These are phyloP conservation scores for Fusarium concolor DNA, from an alignment of 2,329 filamentous ascomycete species.

Conservation along the genomic window DNA sequence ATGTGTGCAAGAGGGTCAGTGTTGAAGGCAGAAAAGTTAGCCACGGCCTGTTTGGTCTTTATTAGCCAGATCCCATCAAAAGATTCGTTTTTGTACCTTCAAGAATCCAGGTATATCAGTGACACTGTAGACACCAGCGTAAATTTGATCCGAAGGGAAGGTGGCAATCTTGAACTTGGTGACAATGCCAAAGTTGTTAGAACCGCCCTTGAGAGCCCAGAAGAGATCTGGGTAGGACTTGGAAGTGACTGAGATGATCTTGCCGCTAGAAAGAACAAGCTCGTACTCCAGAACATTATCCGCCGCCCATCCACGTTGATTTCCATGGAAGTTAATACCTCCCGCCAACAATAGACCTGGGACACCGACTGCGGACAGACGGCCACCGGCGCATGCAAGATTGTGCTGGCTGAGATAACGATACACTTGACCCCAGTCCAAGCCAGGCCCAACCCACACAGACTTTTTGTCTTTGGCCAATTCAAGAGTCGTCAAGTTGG, in stretches of 20 bases:
- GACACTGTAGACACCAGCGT: conserved; percentile 29
- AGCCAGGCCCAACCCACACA: conserved; percentile 31
- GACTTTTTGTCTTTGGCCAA: conserved; percentile 19
- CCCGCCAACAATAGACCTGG: conserved; percentile 31
- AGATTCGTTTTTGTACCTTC: background rate
- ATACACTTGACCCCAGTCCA: conserved; percentile 39
- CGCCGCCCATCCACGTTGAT: conserved; percentile 45
- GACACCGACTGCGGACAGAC: conserved; percentile 34
- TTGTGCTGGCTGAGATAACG: conserved; percentile 7
- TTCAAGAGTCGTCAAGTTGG: conserved; percentile 22
- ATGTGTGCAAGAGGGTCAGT: conserved; percentile 32
- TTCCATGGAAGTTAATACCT: conserved; percentile 39
- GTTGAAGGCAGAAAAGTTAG: conserved; percentile 32
- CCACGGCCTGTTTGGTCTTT: conserved; percentile 4
- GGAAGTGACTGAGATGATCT: conserved; percentile 53
- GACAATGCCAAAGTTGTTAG: conserved; percentile 53
- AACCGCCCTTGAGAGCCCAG: conserved; percentile 53
- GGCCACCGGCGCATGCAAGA: conserved; percentile 31
- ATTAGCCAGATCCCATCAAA: background rate
- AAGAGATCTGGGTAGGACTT: conserved; percentile 51
- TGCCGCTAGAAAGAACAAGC: conserved; percentile 57
- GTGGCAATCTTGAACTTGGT: conserved; percentile 48
- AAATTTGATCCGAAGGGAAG: conserved; percentile 33
- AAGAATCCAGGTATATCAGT: conserved; percentile 17
- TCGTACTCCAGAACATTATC: conserved; percentile 52